These are phyloP conservation scores for Globisporangium orthogonon DNA, from an alignment of 352 stramenopile genomes.

Conservation along the genomic window DNA sequence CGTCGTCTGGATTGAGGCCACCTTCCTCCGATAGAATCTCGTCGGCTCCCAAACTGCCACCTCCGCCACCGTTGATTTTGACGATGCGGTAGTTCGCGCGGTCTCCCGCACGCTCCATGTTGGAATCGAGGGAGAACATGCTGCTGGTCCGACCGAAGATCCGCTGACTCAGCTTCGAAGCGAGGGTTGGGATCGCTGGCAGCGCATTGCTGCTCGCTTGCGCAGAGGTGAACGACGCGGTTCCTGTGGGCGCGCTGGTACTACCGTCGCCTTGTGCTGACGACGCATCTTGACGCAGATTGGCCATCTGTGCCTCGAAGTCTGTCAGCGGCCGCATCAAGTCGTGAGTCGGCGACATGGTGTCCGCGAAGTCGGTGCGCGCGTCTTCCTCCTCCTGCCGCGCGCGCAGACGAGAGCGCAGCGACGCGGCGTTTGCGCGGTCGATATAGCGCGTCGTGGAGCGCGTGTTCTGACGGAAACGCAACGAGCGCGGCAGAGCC, in stretches of 20 bases:
- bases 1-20: constrained; percentile 2
- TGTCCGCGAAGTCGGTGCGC: constrained; percentile 24
- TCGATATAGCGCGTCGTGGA: constrained; percentile 76
- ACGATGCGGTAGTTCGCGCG: constrained; percentile 64
- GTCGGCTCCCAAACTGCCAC: background rate
- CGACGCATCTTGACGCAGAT: constrained; percentile 1
- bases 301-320: constrained; percentile 48
- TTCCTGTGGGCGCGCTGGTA: constrained; percentile 1
- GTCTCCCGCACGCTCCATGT: constrained; percentile 4
- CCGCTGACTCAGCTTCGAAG: constrained; percentile 25
- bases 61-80: constrained; percentile 54
- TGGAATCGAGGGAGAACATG: constrained; percentile 56
- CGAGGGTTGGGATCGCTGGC: constrained; percentile 13
- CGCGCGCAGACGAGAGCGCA: constrained; percentile 45
- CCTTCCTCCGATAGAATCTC: constrained; percentile 15
- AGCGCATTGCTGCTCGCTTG: background rate
- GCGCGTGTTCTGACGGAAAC: constrained; percentile 72
- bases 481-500: constrained; percentile 52
- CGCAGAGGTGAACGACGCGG: constrained; percentile 13
- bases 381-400: constrained; percentile 41
- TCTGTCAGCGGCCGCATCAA: constrained; percentile 27
- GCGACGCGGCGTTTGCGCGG: constrained; percentile 54
- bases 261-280: constrained; percentile 7
- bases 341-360: constrained; percentile 20
- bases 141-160: constrained; percentile 39